phyloP scores from a whole-genome alignment of 768 basidiomycete species.

The Podaxis rugospora region DNA sequence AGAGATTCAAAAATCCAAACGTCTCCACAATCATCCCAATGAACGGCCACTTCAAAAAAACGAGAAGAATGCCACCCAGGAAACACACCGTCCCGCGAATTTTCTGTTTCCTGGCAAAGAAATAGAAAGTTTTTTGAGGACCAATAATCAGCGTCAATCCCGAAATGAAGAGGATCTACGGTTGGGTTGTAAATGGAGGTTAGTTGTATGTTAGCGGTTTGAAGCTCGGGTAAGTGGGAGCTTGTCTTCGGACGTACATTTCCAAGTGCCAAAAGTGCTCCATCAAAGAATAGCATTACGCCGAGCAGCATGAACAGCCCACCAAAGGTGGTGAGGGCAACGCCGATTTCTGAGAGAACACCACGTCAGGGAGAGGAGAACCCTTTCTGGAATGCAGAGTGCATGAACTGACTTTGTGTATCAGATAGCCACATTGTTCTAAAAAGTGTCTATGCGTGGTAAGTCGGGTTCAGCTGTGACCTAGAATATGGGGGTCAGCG shows the following conservation, averaged over 20 bases:
- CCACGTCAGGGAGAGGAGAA: slow-evolving; percentile 4
- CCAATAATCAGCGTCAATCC: slow-evolving; percentile 97
- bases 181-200: not conserved
- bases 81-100: slow-evolving; percentile 87
- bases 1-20: slow-evolving; percentile 95
- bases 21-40: slow-evolving; percentile 91
- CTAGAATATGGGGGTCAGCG: not conserved
- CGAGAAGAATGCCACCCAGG: slow-evolving; percentile 84
- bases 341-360: slow-evolving; percentile 74
- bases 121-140: slow-evolving; percentile 95
- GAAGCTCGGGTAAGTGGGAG: not conserved
- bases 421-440: slow-evolving; percentile 61
- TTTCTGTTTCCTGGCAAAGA: slow-evolving; percentile 95
- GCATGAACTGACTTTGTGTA: slow-evolving; percentile 48
- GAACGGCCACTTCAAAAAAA: slow-evolving; percentile 95
- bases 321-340: slow-evolving; percentile 94
- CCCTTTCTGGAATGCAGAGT: not conserved
- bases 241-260: slow-evolving; percentile 53
- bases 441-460: not conserved
- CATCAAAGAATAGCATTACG: slow-evolving; percentile 95
- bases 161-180: slow-evolving; percentile 89
- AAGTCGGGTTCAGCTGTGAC: not conserved
- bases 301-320: slow-evolving; percentile 95
- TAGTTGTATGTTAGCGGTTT: not conserved
- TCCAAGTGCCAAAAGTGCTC: slow-evolving; percentile 91